These are phyloP conservation scores for Calocybe gangraenosa DNA, from an alignment of 768 basidiomycete genomes.

Conservation along the genomic window DNA sequence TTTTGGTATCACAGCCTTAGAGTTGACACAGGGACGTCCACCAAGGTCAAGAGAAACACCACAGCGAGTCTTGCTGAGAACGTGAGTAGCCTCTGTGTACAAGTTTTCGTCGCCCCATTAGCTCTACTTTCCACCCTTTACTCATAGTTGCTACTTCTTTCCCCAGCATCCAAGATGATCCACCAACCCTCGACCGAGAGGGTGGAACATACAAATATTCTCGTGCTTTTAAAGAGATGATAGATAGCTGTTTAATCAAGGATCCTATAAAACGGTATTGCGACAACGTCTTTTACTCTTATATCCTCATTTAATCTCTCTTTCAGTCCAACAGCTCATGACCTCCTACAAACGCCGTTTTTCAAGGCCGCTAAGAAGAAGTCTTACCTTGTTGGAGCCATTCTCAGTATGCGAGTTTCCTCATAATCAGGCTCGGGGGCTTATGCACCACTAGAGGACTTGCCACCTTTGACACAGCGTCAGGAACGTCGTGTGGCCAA, in stretches of 20 bases:
- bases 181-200: slow-evolving; percentile 74
- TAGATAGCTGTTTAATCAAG: slow-evolving; percentile 80
- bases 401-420: slow-evolving; percentile 48
- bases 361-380: slow-evolving; percentile 80
- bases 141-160: slow-evolving; percentile 1
- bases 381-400: slow-evolving; percentile 69
- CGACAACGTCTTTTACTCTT: background rate
- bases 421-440: background rate
- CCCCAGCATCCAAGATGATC: slow-evolving; percentile 64
- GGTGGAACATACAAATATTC: slow-evolving; percentile 74
- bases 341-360: slow-evolving; percentile 75
- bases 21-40: slow-evolving; percentile 82
- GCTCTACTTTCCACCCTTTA: too few relatives aligned
- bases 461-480: slow-evolving; percentile 69
- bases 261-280: slow-evolving; percentile 72
- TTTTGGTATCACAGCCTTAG: slow-evolving; percentile 92
- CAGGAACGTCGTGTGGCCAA: slow-evolving; percentile 61
- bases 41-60: slow-evolving; percentile 79
- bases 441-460: slow-evolving; percentile 36
- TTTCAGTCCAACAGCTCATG: slow-evolving; percentile 67
- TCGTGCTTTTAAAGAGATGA: slow-evolving; percentile 75
- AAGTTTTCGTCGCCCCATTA: background rate
- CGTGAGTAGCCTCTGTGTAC: slow-evolving; percentile 31
- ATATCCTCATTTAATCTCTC: background rate
- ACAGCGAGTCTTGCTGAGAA: slow-evolving; percentile 70